Conservation (phyloP, 2,329 filamentous ascomycete genomes). For the Colletotrichum spaethianum region DNA sequence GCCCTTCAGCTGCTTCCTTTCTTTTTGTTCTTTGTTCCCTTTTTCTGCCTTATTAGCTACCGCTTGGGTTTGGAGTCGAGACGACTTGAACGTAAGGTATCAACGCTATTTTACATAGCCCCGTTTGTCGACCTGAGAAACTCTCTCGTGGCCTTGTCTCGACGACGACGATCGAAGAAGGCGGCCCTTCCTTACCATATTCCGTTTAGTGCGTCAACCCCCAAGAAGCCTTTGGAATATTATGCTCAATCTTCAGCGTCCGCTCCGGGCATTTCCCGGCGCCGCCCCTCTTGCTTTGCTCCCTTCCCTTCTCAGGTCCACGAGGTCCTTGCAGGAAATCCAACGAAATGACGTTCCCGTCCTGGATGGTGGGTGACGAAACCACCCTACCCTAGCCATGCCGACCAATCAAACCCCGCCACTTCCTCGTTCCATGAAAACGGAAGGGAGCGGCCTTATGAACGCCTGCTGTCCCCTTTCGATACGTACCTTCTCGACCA, state of each 20-base stretch:
- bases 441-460: background rate
- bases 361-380: slow-evolving; percentile 32
- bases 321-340: slow-evolving; percentile 33
- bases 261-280: background rate
- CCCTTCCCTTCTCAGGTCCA: slow-evolving; percentile 5
- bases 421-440: background rate
- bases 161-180: background rate
- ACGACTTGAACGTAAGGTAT: background rate
- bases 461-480: background rate
- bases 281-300: background rate
- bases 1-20: background rate
- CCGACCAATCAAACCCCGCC: slow-evolving; percentile 2
- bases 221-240: background rate
- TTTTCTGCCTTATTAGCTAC: background rate
- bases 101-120: slow-evolving; percentile 10
- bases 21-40: background rate
- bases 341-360: slow-evolving; percentile 36
- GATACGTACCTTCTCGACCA: background rate
- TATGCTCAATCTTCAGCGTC: background rate
- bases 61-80: slow-evolving; percentile 6
- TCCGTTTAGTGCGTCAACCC: background rate
- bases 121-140: background rate
- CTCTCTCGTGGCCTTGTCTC: background rate
- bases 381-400: background rate
- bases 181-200: background rate